Base-by-base conservation (phyloP, 1,284 basidiomycete species). In the Ganoderma boninense region DNA sequence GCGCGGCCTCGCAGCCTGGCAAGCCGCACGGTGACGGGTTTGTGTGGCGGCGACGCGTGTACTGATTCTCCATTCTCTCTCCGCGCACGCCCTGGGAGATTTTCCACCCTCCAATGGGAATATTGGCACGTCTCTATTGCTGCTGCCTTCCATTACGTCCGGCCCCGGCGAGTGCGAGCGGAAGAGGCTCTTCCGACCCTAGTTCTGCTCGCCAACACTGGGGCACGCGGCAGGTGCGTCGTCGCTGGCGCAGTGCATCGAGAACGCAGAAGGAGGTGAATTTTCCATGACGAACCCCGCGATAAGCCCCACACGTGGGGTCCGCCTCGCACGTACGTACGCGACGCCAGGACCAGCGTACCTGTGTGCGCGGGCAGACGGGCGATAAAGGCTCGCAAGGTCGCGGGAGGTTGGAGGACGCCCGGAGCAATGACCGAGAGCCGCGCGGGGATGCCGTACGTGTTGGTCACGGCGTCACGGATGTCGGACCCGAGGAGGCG, bases 291-390 rank as follows among this genome's bases (percentile, higher is more conserved):
- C 65, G 69, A 26, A 67, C 65, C 61, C 68, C 68, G 60, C 69
- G 73, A 74, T 74, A 74, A 74, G 73, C 66, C 70, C 70, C 29
- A 64, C 73, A 74, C 70, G 73, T 74, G 73, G 57, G 18, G 23
- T 32, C 38, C 66, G 42, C 18, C 68, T 66, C 68, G 68, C 71
- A 63, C 29, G 67, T 43, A 57, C 49, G 46, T 49, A 49, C 46
- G n/a, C 46, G 8, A n/a, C 38, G 66, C 42, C 42, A 64, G 20
- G 56, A n/a, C 49, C 20, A 23, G 52, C 52, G 71, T 67, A 56
- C 57, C 64, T 49, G 16, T 57, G 56, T 49, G n/a, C 10, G 26
- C 54, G 54, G 29, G 54, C 49, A 52, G 16, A 40, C n/a, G 38
- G 38, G 59, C 57, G 69, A 70, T 70, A 67, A 57, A 52, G 40